Percentiles rank a stretch among this genome's conserved stretches.
Conservation (phyloP, 257 asterid species). For the Ocimum tenuiflorum region DNA sequence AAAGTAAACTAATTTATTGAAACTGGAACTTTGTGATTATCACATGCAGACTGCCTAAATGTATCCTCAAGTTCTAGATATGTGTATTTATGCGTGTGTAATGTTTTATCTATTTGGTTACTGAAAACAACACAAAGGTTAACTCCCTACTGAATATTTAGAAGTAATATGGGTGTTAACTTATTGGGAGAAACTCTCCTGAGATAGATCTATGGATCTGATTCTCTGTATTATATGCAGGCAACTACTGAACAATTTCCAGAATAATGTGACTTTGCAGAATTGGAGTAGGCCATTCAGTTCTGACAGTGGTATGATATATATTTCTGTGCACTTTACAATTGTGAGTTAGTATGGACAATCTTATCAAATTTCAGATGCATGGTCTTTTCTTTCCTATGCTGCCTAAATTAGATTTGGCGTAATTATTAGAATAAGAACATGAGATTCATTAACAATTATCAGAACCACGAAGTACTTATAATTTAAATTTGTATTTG, state of each 20-base stretch:
- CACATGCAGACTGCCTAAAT: background rate
- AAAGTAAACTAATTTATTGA: background rate
- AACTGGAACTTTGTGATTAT: background rate
- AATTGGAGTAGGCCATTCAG: constrained; percentile 59
- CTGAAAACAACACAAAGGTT: too few relatives aligned
- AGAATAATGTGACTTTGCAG: constrained; percentile 28
- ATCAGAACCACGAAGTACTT: background rate
- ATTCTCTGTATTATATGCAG: too few relatives aligned
- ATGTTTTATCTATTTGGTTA: too few relatives aligned
- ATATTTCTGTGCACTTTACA: background rate
- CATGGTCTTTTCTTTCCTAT: background rate
- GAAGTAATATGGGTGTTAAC: too few relatives aligned
- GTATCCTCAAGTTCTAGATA: too few relatives aligned
- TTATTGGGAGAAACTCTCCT: too few relatives aligned
- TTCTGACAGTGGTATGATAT: constrained; percentile 53
- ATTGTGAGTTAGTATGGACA: background rate
- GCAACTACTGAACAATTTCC: constrained; percentile 12
- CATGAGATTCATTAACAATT: background rate
- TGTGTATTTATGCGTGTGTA: too few relatives aligned
- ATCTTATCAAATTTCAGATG: background rate
- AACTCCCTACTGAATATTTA: too few relatives aligned
- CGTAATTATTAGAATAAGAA: background rate
- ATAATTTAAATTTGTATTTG: background rate
- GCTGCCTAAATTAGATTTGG: background rate
- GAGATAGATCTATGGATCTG: too few relatives aligned